Evolutionary conservation across 2,329 filamentous ascomycete genomes (phyloP).

Genomic region (Leptographium lundbergii): DNA sequence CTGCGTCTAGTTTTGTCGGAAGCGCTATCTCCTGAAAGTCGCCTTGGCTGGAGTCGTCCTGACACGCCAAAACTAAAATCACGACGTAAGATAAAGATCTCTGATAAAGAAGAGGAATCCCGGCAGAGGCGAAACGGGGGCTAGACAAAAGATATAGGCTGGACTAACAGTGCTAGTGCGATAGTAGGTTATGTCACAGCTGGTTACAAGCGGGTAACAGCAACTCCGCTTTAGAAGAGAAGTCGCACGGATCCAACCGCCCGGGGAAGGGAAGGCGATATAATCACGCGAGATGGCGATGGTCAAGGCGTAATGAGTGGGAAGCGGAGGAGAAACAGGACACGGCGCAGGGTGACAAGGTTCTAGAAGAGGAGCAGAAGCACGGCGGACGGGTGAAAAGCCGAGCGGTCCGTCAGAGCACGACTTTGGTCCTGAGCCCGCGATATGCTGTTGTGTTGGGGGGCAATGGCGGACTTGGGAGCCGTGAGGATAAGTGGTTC

Average conservation of each 20-base stretch:
- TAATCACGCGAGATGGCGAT: not conserved
- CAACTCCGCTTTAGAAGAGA: not conserved
- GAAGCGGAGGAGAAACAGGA: not conserved
- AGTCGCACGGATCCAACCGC: not conserved
- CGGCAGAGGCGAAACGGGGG: not conserved
- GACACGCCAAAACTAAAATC: conserved; percentile 1
- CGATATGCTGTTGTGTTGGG: not conserved
- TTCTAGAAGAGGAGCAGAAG: not conserved
- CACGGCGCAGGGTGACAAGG: too few relatives aligned
- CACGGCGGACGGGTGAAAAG: not conserved
- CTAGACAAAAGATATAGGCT: not conserved
- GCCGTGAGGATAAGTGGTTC: not conserved
- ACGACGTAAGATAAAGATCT: conserved; percentile 2
- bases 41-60: not conserved
- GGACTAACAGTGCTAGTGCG: conserved; percentile 1
- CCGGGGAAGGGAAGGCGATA: not conserved
- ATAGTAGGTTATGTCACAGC: not conserved
- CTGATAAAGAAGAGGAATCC: not conserved
- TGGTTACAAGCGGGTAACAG: not conserved
- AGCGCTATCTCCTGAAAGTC: not conserved
- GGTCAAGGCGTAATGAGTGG: not conserved
- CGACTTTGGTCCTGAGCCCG: not conserved
- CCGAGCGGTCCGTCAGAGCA: not conserved
- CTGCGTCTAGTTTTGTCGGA: not conserved
- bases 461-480: not conserved